These are phyloP conservation scores for Candida pseudofarinosa DNA, from an alignment of 805 yeast species.

Conservation along the genomic window DNA sequence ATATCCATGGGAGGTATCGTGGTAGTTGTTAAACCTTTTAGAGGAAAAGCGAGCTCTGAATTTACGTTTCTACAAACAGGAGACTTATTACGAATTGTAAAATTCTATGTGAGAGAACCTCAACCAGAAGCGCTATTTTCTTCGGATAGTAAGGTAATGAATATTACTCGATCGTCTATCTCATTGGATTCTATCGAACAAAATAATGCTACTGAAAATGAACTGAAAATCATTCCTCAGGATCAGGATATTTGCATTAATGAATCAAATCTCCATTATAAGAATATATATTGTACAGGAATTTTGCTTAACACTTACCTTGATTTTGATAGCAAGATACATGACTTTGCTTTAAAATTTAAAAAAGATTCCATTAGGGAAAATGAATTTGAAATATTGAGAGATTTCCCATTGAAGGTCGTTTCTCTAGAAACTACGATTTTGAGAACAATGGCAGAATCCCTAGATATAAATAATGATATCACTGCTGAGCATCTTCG, in stretches of 20 bases:
- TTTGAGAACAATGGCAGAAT: conserved; percentile 10
- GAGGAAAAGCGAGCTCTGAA: conserved; percentile 14
- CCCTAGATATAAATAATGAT: conserved; percentile 1
- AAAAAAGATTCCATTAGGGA: conserved; percentile 9
- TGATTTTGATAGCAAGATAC: conserved; percentile 12
- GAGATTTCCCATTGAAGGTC: conserved; percentile 25
- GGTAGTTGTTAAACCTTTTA: conserved; percentile 27
- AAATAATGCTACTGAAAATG: neutral
- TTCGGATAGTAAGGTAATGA: neutral
- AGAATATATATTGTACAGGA: conserved; percentile 25
- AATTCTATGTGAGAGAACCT: conserved; percentile 16
- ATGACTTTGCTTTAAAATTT: conserved; percentile 13
- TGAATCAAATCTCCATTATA: conserved; percentile 13
- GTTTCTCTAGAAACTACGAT: conserved; percentile 32
- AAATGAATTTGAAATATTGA: conserved; percentile 16
- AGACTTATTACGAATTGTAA: conserved; percentile 25
- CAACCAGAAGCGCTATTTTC: neutral
- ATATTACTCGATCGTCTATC: neutral
- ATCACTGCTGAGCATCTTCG: neutral
- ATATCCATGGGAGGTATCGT: conserved; percentile 29
- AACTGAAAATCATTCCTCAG: neutral
- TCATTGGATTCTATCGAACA: neutral
- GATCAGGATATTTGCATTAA: conserved; percentile 8
- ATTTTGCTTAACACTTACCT: conserved; percentile 25
- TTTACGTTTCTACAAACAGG: conserved; percentile 25